Evolutionary conservation across 371 early-diverging fungal species (phyloP).

Genomic region (Entomophthora muscae): DNA sequence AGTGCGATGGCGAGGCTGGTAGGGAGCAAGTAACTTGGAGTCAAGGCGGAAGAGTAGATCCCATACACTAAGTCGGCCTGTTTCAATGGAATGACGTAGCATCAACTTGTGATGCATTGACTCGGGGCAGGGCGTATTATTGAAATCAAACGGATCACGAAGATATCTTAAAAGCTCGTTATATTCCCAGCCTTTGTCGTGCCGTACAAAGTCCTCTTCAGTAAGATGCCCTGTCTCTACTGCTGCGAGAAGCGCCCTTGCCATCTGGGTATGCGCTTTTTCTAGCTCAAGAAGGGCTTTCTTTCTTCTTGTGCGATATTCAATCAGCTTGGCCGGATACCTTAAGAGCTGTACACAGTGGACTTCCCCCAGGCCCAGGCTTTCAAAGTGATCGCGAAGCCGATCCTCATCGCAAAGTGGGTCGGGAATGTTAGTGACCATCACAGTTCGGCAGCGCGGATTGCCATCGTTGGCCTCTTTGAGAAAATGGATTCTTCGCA

Average conservation of each 20-base stretch:
- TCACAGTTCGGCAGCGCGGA: slow-evolving; percentile 15
- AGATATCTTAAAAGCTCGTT: not conserved
- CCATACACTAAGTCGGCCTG: slow-evolving; percentile 10
- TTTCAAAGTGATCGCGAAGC: slow-evolving; percentile 18
- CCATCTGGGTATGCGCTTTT: slow-evolving; percentile 16
- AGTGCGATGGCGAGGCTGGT: slow-evolving; percentile 10
- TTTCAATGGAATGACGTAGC: slow-evolving; percentile 8
- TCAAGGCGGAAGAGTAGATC: slow-evolving; percentile 8
- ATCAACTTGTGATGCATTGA: slow-evolving; percentile 1
- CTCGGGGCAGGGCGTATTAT: not conserved
- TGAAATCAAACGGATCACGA: not conserved
- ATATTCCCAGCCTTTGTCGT: slow-evolving; percentile 3
- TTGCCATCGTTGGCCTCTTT: slow-evolving; percentile 11
- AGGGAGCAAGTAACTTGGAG: slow-evolving; percentile 10
- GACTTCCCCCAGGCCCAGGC: slow-evolving; percentile 20
- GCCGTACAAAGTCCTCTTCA: not conserved
- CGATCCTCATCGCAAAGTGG: slow-evolving; percentile 18
- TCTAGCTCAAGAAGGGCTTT: slow-evolving; percentile 16
- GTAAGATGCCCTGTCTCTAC: slow-evolving; percentile 8
- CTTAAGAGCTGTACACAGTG: slow-evolving; percentile 20
- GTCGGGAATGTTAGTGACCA: slow-evolving; percentile 20
- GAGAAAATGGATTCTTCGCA: slow-evolving; percentile 16
- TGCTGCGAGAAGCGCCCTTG: slow-evolving; percentile 16
- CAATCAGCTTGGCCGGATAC: slow-evolving; percentile 10
- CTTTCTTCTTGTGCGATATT: slow-evolving; percentile 2